These are phyloP conservation scores for Ploettnerulaceae sp. DNA, from an alignment of 2,329 filamentous ascomycete species.

Conservation along the genomic window DNA sequence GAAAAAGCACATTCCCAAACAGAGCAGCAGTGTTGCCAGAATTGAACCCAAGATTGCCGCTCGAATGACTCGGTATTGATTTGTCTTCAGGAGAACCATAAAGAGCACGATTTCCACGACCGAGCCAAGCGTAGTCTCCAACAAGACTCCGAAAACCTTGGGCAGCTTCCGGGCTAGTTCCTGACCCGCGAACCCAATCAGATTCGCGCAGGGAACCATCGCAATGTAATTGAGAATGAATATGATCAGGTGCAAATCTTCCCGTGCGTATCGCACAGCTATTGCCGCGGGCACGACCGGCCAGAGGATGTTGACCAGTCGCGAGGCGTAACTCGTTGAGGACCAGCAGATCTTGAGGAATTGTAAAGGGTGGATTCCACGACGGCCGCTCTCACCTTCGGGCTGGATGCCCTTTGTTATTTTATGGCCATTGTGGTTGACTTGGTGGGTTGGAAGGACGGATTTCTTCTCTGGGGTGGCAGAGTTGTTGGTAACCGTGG, in stretches of 20 bases:
- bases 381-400: conserved; percentile 64
- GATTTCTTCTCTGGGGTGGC: conserved; percentile 4
- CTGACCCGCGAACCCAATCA: conserved; percentile 69
- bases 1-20: conserved; percentile 75
- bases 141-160: conserved; percentile 62
- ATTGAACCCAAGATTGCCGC: conserved; percentile 81
- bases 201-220: conserved; percentile 71
- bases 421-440: conserved; percentile 23
- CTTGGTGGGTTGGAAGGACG: conserved; percentile 5
- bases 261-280: conserved; percentile 52
- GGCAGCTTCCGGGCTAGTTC: conserved; percentile 70
- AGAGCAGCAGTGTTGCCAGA: conserved; percentile 76
- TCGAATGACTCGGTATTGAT: conserved; percentile 64
- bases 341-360: conserved; percentile 60
- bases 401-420: conserved; percentile 33
- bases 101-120: conserved; percentile 80
- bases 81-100: conserved; percentile 60
- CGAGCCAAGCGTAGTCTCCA: conserved; percentile 61
- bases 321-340: conserved; percentile 59
- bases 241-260: conserved; percentile 54
- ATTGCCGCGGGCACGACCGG: conserved; percentile 71
- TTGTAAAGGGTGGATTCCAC: conserved; percentile 57
- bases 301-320: conserved; percentile 66
- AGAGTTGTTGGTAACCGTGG: conserved; percentile 4
- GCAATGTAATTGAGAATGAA: conserved; percentile 70